Conservation (phyloP, 192 early-diverging fungal genomes). For the Gonapodya prolifera region DNA sequence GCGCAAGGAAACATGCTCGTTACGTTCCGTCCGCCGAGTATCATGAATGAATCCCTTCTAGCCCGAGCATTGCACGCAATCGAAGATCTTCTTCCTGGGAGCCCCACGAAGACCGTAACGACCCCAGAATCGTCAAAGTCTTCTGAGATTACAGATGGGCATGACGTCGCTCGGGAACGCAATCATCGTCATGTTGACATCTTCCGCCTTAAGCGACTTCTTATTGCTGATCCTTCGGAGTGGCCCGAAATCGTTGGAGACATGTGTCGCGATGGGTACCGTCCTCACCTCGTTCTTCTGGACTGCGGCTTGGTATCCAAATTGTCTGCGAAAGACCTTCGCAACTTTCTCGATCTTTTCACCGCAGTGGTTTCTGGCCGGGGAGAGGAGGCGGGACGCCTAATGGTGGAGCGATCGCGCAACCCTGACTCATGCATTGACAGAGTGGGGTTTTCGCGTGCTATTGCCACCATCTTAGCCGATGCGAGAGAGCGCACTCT, state of each 20-base stretch:
- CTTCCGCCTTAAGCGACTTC: neutral
- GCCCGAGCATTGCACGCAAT: neutral
- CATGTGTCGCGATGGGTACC: constrained; percentile 55
- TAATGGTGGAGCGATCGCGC: constrained; percentile 81
- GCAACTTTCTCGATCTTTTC: constrained; percentile 88
- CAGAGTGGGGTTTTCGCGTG: constrained; percentile 61
- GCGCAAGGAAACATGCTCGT: constrained; percentile 72
- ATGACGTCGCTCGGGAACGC: neutral
- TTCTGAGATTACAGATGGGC: neutral
- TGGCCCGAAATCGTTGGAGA: constrained; percentile 14
- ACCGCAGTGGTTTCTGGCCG: constrained; percentile 75
- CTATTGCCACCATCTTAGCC: constrained; percentile 69
- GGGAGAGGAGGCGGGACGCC: constrained; percentile 60
- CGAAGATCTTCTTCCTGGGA: constrained; percentile 23
- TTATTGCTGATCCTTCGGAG: neutral
- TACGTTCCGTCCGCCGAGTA: constrained; percentile 41
- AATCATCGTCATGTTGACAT: neutral
- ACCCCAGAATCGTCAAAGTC: constrained; percentile 32
- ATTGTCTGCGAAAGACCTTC: constrained; percentile 56
- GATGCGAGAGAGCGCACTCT: constrained; percentile 56
- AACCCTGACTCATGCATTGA: constrained; percentile 57
- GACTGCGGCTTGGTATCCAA: constrained; percentile 84
- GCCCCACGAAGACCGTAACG: too few relatives aligned
- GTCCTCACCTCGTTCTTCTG: constrained; percentile 66
- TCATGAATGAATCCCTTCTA: neutral